Evolutionary conservation across 495 filamentous ascomycete genomes (phyloP).

Genomic region (Penicillium antarcticum): DNA sequence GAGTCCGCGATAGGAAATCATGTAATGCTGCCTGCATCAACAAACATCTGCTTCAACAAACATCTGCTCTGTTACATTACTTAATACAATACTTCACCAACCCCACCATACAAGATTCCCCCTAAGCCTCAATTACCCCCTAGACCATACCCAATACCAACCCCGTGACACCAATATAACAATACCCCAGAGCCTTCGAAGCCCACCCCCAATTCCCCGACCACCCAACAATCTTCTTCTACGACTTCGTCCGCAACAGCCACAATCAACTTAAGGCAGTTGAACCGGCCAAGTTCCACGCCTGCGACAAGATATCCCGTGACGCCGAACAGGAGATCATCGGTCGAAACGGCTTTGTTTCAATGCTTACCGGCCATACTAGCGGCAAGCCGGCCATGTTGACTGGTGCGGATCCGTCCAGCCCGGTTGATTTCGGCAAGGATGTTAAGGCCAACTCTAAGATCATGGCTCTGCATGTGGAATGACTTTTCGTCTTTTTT

Average conservation of each 20-base stretch:
- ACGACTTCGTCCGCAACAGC: slow-evolving; percentile 32
- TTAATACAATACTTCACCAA: too few relatives aligned
- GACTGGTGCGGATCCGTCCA: slow-evolving; percentile 18
- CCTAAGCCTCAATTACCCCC: too few relatives aligned
- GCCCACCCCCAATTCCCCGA: slow-evolving; percentile 27
- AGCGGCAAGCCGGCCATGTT: slow-evolving; percentile 24
- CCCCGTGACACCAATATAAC: neutral
- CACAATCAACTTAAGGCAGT: slow-evolving; percentile 22
- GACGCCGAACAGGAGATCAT: slow-evolving; percentile 19
- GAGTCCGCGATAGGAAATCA: neutral
- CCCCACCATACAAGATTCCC: neutral
- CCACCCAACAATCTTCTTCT: slow-evolving; percentile 33
- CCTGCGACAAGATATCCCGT: slow-evolving; percentile 15
- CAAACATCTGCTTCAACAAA: neutral
- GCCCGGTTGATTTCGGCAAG: slow-evolving; percentile 26
- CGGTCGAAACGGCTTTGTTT: slow-evolving; percentile 29
- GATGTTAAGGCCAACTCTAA: slow-evolving; percentile 26
- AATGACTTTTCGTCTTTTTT: neutral
- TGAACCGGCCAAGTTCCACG: slow-evolving; percentile 23
- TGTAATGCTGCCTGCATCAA: neutral
- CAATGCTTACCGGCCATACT: slow-evolving; percentile 22
- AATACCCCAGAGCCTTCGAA: slow-evolving; percentile 24
- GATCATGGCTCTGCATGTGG: slow-evolving; percentile 11
- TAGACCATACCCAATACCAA: neutral
- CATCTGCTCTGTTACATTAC: neutral